Conservation (phyloP, 2,329 filamentous ascomycete species). For the Penicillium hordei region DNA sequence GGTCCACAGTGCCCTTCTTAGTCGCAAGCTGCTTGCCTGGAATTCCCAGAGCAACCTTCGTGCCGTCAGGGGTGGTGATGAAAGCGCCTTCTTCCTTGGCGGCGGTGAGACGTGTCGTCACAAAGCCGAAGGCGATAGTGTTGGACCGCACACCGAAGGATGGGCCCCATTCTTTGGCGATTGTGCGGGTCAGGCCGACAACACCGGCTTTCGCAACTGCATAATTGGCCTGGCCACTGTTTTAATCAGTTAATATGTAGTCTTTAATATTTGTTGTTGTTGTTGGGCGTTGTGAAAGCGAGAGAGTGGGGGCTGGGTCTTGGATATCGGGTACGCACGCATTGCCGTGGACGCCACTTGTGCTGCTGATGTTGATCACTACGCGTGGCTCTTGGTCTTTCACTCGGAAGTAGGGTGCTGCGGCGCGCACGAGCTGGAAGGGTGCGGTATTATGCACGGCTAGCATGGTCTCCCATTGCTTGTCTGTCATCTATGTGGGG, state of each 20-base stretch:
- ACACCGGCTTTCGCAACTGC: slow-evolving; percentile 81
- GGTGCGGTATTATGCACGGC: slow-evolving; percentile 80
- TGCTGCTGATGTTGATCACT: slow-evolving; percentile 82
- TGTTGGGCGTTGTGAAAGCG: not conserved
- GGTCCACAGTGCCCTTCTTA: slow-evolving; percentile 32
- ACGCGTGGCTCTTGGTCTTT: slow-evolving; percentile 75
- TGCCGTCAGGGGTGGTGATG: slow-evolving; percentile 71
- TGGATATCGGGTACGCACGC: slow-evolving; percentile 45
- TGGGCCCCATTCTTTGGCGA: slow-evolving; percentile 90
- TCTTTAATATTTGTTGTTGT: not conserved
- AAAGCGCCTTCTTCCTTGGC: slow-evolving; percentile 84
- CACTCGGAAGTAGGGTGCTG: slow-evolving; percentile 83
- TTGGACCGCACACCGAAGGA: slow-evolving; percentile 79
- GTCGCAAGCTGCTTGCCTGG: slow-evolving; percentile 57
- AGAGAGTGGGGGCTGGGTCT: not conserved
- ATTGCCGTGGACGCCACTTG: slow-evolving; percentile 80
- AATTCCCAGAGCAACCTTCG: slow-evolving; percentile 73
- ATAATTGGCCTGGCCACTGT: slow-evolving; percentile 80
- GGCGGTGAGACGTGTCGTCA: slow-evolving; percentile 75
- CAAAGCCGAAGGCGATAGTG: slow-evolving; percentile 80
- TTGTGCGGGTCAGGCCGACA: slow-evolving; percentile 79
- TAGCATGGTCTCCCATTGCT: slow-evolving; percentile 88
- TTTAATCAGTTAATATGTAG: not conserved
- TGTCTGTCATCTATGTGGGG: slow-evolving; percentile 67
- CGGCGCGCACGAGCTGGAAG: slow-evolving; percentile 77